Conservation (phyloP, 345 rosid species). For the Durio zibethinus region DNA sequence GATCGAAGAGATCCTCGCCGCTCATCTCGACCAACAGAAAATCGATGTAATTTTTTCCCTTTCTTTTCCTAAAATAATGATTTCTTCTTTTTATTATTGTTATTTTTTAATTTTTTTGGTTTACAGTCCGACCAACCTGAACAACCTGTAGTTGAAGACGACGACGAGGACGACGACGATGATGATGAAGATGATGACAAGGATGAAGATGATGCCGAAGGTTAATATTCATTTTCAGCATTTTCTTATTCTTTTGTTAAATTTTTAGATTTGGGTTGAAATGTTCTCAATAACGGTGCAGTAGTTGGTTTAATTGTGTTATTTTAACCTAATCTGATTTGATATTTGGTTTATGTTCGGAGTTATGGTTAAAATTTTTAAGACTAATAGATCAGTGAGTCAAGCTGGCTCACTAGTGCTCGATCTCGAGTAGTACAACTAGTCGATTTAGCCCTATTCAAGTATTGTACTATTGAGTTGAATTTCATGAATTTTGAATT, state of each 20-base stretch:
- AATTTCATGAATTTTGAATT: neutral
- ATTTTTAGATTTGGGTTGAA: neutral
- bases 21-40: conserved; percentile 57
- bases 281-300: neutral
- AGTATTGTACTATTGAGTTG: neutral
- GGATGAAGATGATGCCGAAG: conserved; percentile 57
- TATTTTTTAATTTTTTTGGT: neutral
- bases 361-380: neutral
- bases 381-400: neutral
- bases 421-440: neutral
- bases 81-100: neutral
- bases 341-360: neutral
- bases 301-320: neutral
- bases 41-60: conserved; percentile 39
- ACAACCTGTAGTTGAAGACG: conserved; percentile 60
- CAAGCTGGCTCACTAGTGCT: neutral
- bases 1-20: conserved; percentile 61
- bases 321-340: neutral
- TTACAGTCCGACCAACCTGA: neutral
- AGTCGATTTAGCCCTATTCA: neutral
- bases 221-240: conserved; percentile 15
- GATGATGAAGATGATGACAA: conserved; percentile 52
- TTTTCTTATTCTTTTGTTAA: neutral
- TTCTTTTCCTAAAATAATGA: neutral
- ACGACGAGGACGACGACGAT: conserved; percentile 65